phyloP scores from a whole-genome alignment of 2,329 filamentous ascomycete species.

The Pseudocercospora vitis region DNA sequence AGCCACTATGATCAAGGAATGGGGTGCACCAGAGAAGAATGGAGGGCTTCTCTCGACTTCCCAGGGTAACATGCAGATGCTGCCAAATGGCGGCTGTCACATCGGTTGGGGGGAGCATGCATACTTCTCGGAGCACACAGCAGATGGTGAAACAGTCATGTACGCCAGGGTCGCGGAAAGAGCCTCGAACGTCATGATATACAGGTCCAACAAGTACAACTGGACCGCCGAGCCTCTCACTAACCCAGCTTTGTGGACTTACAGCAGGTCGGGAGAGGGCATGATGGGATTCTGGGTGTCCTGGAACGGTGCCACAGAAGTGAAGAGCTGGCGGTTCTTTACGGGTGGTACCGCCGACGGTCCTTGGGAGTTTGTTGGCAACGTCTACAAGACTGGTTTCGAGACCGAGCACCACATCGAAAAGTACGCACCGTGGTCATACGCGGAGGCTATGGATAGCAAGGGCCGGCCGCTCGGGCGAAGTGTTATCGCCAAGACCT shows the following conservation, averaged over 20 bases:
- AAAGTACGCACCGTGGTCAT: constrained; percentile 32
- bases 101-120: constrained; percentile 57
- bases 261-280: constrained; percentile 37
- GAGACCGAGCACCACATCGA: constrained; percentile 42
- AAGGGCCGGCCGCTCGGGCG: constrained; percentile 35
- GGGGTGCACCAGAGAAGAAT: constrained; percentile 49
- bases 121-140: constrained; percentile 47
- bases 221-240: constrained; percentile 53
- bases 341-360: constrained; percentile 39
- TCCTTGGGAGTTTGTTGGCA: constrained; percentile 42
- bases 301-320: constrained; percentile 54
- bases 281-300: constrained; percentile 52
- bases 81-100: constrained; percentile 55
- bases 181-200: constrained; percentile 50
- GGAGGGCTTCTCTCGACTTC: constrained; percentile 51
- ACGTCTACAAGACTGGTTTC: constrained; percentile 45
- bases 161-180: constrained; percentile 50
- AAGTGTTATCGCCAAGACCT: constrained; percentile 39
- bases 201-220: constrained; percentile 55
- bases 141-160: constrained; percentile 54
- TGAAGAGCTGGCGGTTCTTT: constrained; percentile 54
- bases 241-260: constrained; percentile 42
- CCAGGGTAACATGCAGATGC: constrained; percentile 55
- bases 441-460: constrained; percentile 38
- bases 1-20: constrained; percentile 49